A percentile compares a stretch with the other conserved stretches of the same genome.
These are phyloP conservation scores for Penicillium polonicum DNA, from an alignment of 2,329 filamentous ascomycete genomes.

Conservation along the genomic window DNA sequence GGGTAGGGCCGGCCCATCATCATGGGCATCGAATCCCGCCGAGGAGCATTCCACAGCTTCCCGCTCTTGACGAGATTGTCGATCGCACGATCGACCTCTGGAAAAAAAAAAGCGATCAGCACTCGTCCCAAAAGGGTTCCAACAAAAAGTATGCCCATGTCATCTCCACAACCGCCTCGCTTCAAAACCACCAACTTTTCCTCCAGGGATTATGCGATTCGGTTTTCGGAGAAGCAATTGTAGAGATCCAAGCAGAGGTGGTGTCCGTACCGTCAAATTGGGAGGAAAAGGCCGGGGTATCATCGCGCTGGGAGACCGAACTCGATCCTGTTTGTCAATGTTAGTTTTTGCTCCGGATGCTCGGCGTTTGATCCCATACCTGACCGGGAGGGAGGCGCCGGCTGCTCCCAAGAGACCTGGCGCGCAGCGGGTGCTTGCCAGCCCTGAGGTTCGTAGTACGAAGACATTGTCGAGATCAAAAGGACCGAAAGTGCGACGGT, in stretches of 20 bases:
- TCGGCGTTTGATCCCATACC: slow-evolving; percentile 49
- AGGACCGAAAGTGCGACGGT: slow-evolving; percentile 18
- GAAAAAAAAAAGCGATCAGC: slow-evolving; percentile 27
- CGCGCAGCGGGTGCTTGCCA: slow-evolving; percentile 60
- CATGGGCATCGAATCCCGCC: slow-evolving; percentile 77
- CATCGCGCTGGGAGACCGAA: slow-evolving; percentile 71
- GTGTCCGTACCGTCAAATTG: slow-evolving; percentile 78
- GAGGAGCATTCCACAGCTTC: slow-evolving; percentile 73
- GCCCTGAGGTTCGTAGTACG: slow-evolving; percentile 67
- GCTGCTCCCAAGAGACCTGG: slow-evolving; percentile 71
- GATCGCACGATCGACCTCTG: slow-evolving; percentile 93
- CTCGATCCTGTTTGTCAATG: slow-evolving; percentile 59
- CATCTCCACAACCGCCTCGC: neutral
- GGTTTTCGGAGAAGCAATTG: neutral
- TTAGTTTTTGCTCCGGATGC: slow-evolving; percentile 7
- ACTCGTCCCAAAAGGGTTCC: neutral
- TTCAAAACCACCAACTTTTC: neutral
- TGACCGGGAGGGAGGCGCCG: slow-evolving; percentile 69
- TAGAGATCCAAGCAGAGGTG: neutral
- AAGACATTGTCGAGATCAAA: slow-evolving; percentile 49
- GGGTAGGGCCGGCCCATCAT: slow-evolving; percentile 59
- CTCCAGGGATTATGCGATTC: neutral
- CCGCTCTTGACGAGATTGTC: slow-evolving; percentile 97
- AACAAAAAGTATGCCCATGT: neutral
- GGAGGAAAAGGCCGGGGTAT: slow-evolving; percentile 74